Base-by-base conservation (phyloP, 2,329 filamentous ascomycete genomes). In the Magnaporthiopsis rhizophila region DNA sequence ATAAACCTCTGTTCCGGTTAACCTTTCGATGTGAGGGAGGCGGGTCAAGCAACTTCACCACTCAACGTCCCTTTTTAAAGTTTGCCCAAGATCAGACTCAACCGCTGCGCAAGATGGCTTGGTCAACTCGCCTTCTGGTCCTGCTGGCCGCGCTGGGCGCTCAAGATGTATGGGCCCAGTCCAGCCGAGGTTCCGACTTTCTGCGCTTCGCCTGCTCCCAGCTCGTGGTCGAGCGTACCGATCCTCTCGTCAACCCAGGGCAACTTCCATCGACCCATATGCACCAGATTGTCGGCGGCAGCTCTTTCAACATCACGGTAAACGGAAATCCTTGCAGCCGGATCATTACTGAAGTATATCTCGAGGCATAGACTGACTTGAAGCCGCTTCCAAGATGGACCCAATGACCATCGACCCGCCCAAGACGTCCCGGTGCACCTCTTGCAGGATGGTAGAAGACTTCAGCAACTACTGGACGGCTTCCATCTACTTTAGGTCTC, bases 381-480 rank as follows among this genome's bases (percentile, higher is more conserved):
- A 59, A 59, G 26, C 26, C 18, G 26, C 30, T 15, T 58, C 13
- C 38, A 58, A 58, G 50, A 63, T 63, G 62, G 62, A 63, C 24
- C 62, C 62, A 8, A 57, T 32, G 62, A 38, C 62, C 18, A 58
- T 63, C 62, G 62, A 63, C 53, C 62, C 62, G 21, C 56, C 62
- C 21, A 63, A 36, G 12, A 72, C 72, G 30, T 82, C 84, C 1
- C 80, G 80, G 13, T 90, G 88, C 73, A 87, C 87, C 1, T 87
- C 87, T 4, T 90, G 88, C 73, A 79, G 80, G 45, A 86, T 87
- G 64, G 78, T 80, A 34, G 76, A 84, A 67, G 87, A 90, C 72
- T 76, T 83, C 65, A 88, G 83, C 64, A 88, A 85, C 70, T 90
- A 91, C 75, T 90, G 88, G 88, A 84, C 84, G 21, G 87, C 88